phyloP scores from a whole-genome alignment of 495 filamentous ascomycete genomes.

The Penicillium maclennaniae region DNA sequence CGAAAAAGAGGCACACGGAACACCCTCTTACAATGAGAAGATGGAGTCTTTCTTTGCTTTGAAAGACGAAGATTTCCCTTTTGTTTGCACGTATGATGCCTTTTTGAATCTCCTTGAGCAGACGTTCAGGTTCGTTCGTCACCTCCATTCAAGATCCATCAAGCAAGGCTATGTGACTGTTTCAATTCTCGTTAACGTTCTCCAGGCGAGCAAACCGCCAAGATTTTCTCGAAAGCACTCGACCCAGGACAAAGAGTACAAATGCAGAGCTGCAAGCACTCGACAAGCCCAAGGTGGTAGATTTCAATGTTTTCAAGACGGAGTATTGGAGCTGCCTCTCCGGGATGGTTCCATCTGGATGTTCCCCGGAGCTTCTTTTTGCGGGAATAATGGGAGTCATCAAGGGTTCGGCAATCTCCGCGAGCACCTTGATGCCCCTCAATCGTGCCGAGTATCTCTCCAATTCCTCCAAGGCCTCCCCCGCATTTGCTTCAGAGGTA shows the following conservation, averaged over 20 bases:
- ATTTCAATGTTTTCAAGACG: conserved; percentile 32
- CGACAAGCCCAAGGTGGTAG: conserved; percentile 16
- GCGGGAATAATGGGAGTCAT: conserved; percentile 45
- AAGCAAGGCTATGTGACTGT: neutral
- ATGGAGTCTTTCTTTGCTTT: conserved; percentile 21
- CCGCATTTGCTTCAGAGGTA: conserved; percentile 24
- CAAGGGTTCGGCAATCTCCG: conserved; percentile 30
- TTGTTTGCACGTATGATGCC: conserved; percentile 40
- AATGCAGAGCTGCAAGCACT: neutral
- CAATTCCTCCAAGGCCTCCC: conserved; percentile 21
- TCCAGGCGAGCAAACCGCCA: conserved; percentile 11
- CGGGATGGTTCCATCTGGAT: conserved; percentile 12
- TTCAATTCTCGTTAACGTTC: neutral
- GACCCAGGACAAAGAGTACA: neutral
- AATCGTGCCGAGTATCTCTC: conserved; percentile 27
- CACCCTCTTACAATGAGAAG: neutral
- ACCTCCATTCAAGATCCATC: neutral
- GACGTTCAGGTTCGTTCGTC: conserved; percentile 9
- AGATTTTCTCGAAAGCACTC: conserved; percentile 4
- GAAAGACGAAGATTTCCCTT: conserved; percentile 30
- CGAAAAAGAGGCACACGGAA: neutral
- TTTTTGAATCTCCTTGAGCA: conserved; percentile 36
- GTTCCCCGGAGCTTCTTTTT: conserved; percentile 33
- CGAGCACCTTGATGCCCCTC: conserved; percentile 20
- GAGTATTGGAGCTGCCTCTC: conserved; percentile 39